Evolutionary conservation across 495 filamentous ascomycete genomes (phyloP).

Genomic region (Chaetomidium leptoderma): DNA sequence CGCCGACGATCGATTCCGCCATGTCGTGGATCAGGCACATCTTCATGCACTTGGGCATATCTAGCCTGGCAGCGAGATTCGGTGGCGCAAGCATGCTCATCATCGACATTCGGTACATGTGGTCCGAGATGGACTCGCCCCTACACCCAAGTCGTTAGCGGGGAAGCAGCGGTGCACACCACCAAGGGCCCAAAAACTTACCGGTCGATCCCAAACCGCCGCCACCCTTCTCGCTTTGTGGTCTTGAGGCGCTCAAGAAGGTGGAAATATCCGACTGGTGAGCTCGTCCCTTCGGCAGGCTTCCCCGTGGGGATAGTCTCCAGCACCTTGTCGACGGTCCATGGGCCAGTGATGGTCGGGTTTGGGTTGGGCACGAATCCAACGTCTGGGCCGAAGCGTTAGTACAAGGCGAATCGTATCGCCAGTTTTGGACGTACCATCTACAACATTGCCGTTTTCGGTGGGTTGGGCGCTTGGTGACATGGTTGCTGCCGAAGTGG

Average conservation of each 20-base stretch:
- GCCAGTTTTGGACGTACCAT: too few species aligned
- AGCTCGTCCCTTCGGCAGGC: slow-evolving; percentile 57
- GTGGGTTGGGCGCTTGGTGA: slow-evolving; percentile 8
- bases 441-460: slow-evolving; percentile 10
- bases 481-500: slow-evolving; percentile 2
- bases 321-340: slow-evolving; percentile 50
- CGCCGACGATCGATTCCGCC: slow-evolving; percentile 90
- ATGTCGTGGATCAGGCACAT: slow-evolving; percentile 97
- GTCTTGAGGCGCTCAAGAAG: slow-evolving; percentile 90
- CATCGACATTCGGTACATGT: slow-evolving; percentile 99
- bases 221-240: slow-evolving; percentile 92
- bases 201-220: slow-evolving; percentile 71
- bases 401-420: too few species aligned
- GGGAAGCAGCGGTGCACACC: too few species aligned
- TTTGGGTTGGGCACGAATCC: slow-evolving; percentile 34
- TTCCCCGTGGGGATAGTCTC: slow-evolving; percentile 42
- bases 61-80: slow-evolving; percentile 60
- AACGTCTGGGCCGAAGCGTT: too few species aligned
- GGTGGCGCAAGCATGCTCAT: slow-evolving; percentile 91
- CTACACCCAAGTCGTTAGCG: slow-evolving; percentile 22
- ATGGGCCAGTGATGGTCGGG: slow-evolving; percentile 37
- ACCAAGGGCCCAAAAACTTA: too few species aligned
- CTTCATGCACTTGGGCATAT: slow-evolving; percentile 79
- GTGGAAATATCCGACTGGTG: slow-evolving; percentile 89
- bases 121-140: slow-evolving; percentile 86